Conservation (phyloP, 139 green algal genomes). For the Closterium sp. region DNA sequence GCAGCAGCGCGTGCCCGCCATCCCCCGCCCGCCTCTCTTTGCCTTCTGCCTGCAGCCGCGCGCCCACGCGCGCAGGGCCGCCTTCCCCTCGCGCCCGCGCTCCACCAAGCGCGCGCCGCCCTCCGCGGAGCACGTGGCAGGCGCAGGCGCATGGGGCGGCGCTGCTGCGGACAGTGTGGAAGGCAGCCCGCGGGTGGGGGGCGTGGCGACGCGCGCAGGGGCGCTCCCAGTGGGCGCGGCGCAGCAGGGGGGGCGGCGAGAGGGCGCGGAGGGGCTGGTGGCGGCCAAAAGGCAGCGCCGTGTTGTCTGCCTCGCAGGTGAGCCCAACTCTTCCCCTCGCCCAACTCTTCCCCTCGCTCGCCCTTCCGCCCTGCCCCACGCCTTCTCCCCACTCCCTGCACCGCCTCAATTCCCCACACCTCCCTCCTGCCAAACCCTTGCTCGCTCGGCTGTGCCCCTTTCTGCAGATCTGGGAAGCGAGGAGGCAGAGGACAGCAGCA, state of each 20-base stretch:
- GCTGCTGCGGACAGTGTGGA: not conserved
- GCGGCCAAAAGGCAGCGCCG: not conserved
- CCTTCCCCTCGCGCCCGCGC: not conserved
- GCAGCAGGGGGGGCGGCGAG: not conserved
- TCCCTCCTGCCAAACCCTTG: not conserved
- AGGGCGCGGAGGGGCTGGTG: not conserved
- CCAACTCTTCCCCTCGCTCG: not conserved
- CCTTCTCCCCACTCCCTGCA: not conserved
- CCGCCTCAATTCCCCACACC: not conserved
- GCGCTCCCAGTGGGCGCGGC: not conserved
- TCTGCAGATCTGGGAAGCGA: not conserved
- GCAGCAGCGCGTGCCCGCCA: not conserved
- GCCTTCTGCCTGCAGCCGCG: not conserved
- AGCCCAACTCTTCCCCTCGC: not conserved
- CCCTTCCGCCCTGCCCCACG: too few species aligned
- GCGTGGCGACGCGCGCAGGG: not conserved
- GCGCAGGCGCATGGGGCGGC: not conserved
- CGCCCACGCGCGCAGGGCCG: not conserved
- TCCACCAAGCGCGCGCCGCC: not conserved
- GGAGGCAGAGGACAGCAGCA: not conserved
- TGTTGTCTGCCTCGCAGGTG: not conserved
- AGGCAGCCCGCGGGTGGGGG: not conserved
- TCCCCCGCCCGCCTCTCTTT: not conserved
- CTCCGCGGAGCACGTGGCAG: not conserved
- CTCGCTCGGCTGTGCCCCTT: not conserved